Evolutionary conservation across 306 rosid species (phyloP).

Genomic region (Alnus glutinosa): DNA sequence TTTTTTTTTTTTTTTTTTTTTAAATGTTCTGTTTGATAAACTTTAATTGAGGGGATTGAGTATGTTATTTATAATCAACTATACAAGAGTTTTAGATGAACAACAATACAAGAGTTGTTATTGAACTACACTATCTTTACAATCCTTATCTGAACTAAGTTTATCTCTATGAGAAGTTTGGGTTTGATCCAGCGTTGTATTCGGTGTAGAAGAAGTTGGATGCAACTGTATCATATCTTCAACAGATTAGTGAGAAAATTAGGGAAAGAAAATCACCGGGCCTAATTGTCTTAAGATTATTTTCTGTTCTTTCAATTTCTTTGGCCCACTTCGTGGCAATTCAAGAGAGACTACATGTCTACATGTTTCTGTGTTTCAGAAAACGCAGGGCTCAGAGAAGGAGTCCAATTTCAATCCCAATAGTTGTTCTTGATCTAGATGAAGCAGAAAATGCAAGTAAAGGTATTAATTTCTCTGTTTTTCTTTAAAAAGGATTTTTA

Average conservation of each 20-base stretch:
- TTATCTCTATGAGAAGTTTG: no score
- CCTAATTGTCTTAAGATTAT: neutral
- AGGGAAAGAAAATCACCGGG: neutral
- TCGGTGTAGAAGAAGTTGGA: no score
- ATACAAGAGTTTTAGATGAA: no score
- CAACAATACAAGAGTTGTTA: no score
- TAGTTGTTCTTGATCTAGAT: slow-evolving; percentile 68
- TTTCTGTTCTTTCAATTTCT: neutral
- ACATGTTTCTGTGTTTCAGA: slow-evolving; percentile 40
- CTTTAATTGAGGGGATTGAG: no score
- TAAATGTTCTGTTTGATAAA: neutral
- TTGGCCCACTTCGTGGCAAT: slow-evolving; percentile 1
- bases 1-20: neutral
- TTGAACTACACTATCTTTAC: no score
- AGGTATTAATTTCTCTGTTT: slow-evolving; percentile 34
- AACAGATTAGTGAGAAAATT: neutral
- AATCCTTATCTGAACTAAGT: no score
- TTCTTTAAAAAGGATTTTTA: neutral
- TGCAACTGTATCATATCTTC: no score
- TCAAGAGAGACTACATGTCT: neutral
- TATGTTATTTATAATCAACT: no score
- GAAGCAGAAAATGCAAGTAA: slow-evolving; percentile 49
- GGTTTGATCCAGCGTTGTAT: no score
- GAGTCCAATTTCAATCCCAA: slow-evolving; percentile 52
- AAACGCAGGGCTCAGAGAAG: slow-evolving; percentile 63